A percentile compares a stretch with the other conserved stretches of the same genome.
These are phyloP conservation scores for Boletus coccyginus DNA, from an alignment of 768 basidiomycete species.

Conservation along the genomic window DNA sequence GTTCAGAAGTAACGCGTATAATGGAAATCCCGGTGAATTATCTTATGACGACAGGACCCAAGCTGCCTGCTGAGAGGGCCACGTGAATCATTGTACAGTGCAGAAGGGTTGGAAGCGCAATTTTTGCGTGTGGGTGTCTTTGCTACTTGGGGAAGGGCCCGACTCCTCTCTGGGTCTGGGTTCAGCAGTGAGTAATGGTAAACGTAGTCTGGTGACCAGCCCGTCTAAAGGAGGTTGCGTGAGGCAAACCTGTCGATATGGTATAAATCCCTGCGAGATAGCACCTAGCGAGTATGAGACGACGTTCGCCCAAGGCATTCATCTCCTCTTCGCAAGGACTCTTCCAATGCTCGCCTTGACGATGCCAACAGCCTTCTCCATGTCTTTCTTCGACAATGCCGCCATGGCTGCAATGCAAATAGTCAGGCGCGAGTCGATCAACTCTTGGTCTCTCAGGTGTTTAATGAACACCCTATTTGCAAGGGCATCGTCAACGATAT, in stretches of 20 bases:
- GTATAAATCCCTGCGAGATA: conserved; percentile 23
- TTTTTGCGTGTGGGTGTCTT: too few species aligned
- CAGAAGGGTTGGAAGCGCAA: too few species aligned
- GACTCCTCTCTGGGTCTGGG: too few species aligned
- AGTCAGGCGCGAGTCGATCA: conserved; percentile 75
- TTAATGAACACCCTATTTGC: conserved; percentile 82
- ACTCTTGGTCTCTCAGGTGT: conserved; percentile 80
- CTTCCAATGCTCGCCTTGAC: conserved; percentile 75
- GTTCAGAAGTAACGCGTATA: too few species aligned
- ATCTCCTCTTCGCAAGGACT: conserved; percentile 62
- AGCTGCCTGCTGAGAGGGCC: too few species aligned
- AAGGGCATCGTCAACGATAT: conserved; percentile 86
- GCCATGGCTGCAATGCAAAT: conserved; percentile 80
- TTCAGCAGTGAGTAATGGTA: too few species aligned
- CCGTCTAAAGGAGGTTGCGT: too few species aligned
- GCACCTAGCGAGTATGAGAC: neutral
- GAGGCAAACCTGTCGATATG: conserved; percentile 26
- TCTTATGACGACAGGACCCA: too few species aligned
- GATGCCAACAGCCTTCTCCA: conserved; percentile 79
- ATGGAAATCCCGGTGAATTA: too few species aligned
- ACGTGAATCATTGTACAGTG: too few species aligned
- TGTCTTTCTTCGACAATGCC: conserved; percentile 84
- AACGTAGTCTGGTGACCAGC: too few species aligned
- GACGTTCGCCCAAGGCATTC: neutral
- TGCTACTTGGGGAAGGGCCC: too few species aligned